A percentile compares a stretch with the other conserved stretches of the same genome.
These are phyloP conservation scores for Onygenales sp. DNA, from an alignment of 2,329 filamentous ascomycete genomes.

Conservation along the genomic window DNA sequence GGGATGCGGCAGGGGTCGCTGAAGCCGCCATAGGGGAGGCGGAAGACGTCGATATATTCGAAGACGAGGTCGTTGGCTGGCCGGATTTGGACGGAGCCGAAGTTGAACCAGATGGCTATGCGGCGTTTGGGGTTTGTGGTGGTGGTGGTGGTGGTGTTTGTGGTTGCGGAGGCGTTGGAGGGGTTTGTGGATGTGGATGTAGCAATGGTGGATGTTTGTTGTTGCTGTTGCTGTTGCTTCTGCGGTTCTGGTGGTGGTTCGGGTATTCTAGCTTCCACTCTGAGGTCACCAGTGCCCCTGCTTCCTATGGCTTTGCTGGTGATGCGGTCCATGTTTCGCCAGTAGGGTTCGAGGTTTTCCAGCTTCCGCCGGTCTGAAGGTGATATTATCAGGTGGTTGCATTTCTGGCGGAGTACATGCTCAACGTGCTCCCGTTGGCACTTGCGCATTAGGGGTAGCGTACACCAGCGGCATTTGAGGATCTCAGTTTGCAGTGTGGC, in stretches of 20 bases:
- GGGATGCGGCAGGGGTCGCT: constrained; percentile 25
- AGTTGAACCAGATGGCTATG: constrained; percentile 29
- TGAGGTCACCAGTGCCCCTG: constrained; percentile 24
- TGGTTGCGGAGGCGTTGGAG: not conserved
- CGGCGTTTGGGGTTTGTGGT: not conserved
- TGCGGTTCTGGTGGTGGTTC: not conserved
- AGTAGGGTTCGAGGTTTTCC: constrained; percentile 15
- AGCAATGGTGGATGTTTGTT: constrained; percentile 2
- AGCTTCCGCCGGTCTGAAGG: constrained; percentile 16
- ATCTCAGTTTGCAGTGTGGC: constrained; percentile 26
- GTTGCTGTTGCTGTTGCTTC: not conserved
- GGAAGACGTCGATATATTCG: constrained; percentile 23
- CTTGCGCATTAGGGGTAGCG: constrained; percentile 25
- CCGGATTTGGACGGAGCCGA: constrained; percentile 27
- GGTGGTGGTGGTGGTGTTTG: not conserved
- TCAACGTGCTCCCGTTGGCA: constrained; percentile 31
- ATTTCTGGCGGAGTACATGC: constrained; percentile 24
- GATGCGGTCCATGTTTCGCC: constrained; percentile 15
- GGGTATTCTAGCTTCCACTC: constrained; percentile 15
- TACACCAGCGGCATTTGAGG: constrained; percentile 33
- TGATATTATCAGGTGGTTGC: constrained; percentile 18
- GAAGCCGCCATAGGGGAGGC: constrained; percentile 21
- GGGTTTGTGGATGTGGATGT: not conserved
- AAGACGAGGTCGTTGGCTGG: constrained; percentile 18
- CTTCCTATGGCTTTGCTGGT: constrained; percentile 16